phyloP scores from a whole-genome alignment of 1,284 basidiomycete genomes.

The Ustilago loliicola region DNA sequence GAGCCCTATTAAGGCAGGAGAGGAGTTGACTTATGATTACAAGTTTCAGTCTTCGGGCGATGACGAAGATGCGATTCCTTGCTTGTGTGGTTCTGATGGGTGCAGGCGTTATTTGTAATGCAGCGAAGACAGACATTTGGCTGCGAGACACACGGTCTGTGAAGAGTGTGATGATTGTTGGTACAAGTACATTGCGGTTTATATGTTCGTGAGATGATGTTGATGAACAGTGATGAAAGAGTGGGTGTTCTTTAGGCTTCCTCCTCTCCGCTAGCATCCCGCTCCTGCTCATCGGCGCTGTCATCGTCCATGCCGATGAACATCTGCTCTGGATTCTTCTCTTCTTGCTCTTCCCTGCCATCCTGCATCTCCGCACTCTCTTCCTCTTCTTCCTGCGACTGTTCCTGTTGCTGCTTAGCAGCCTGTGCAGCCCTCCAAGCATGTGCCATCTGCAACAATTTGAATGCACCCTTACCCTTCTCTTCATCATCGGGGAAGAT shows the following conservation, averaged over 20 bases:
- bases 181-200: conserved; percentile 26
- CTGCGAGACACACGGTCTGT: not conserved
- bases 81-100: conserved; percentile 71
- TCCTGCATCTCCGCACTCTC: not conserved
- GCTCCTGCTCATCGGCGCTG: not conserved
- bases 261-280: not conserved
- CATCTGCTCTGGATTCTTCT: conserved; percentile 15
- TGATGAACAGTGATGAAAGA: not conserved
- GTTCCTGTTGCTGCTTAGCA: conserved; percentile 25
- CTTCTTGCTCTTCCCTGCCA: not conserved
- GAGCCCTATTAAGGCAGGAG: conserved; percentile 85
- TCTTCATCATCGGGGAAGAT: conserved; percentile 69
- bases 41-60: conserved; percentile 69
- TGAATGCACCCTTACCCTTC: conserved; percentile 63
- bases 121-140: not conserved
- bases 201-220: not conserved
- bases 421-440: conserved; percentile 61
- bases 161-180: not conserved
- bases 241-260: not conserved
- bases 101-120: conserved; percentile 66
- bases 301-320: conserved; percentile 22
- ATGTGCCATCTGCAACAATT: conserved; percentile 66
- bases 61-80: conserved; percentile 71
- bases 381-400: not conserved
- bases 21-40: conserved; percentile 70